Conservation (phyloP, 2,329 filamentous ascomycete genomes). For the Aspergillus latus region DNA sequence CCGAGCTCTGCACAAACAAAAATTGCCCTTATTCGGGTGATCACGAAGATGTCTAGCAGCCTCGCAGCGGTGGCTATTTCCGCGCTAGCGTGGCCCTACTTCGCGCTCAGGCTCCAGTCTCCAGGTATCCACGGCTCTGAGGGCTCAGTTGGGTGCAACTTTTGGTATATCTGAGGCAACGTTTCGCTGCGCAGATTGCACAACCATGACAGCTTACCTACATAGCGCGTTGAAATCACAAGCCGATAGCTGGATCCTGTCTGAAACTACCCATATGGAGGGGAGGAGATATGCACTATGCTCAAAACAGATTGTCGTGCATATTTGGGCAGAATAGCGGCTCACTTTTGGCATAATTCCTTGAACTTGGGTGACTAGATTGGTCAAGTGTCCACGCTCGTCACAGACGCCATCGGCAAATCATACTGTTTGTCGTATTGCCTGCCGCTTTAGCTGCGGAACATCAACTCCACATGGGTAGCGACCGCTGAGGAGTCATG, state of each 20-base stretch:
- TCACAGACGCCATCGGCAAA: background rate
- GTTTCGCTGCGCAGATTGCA: background rate
- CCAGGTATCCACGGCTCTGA: background rate
- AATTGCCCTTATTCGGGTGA: constrained; percentile 2
- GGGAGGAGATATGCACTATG: constrained; percentile 1
- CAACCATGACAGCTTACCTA: background rate
- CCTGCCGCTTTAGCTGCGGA: background rate
- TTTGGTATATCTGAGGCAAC: background rate
- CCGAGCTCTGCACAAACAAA: background rate
- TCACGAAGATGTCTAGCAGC: background rate
- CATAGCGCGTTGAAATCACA: background rate
- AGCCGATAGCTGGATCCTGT: background rate
- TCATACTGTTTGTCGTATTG: background rate
- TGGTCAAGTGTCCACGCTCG: constrained; percentile 6
- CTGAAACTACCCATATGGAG: background rate
- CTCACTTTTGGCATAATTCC: background rate
- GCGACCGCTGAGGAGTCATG: background rate
- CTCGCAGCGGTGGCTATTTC: background rate
- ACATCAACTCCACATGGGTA: background rate
- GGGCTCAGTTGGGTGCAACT: background rate
- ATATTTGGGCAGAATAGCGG: constrained; percentile 3
- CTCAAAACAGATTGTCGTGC: constrained; percentile 10
- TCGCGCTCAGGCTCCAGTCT: background rate
- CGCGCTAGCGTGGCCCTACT: background rate
- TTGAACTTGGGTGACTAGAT: background rate